phyloP scores from a whole-genome alignment of 495 filamentous ascomycete species.

The Pyrenula aspistea region DNA sequence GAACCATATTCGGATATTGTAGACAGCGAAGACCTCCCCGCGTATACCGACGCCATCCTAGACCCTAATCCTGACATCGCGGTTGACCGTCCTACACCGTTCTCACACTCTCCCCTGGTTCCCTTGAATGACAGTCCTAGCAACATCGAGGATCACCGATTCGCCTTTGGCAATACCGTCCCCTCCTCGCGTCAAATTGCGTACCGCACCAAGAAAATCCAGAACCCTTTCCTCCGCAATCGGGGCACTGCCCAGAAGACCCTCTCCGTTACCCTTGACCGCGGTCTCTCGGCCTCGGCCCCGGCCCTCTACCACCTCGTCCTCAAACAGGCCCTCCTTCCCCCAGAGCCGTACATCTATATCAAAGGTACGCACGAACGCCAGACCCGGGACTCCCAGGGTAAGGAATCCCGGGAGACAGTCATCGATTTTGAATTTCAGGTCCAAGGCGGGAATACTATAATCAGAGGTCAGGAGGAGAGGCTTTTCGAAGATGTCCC shows the following conservation, averaged over 20 bases:
- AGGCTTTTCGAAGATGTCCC: constrained; percentile 16
- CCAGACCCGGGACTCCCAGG: constrained; percentile 5
- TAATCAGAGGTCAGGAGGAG: constrained; percentile 19
- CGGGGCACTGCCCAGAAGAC: neutral
- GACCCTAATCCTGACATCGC: neutral
- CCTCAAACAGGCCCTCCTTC: constrained; percentile 19
- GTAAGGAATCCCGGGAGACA: constrained; percentile 16
- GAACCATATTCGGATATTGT: neutral
- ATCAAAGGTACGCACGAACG: constrained; percentile 24
- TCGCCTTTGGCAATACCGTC: neutral
- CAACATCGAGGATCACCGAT: neutral
- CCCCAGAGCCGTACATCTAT: constrained; percentile 22
- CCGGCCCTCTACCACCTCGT: constrained; percentile 16
- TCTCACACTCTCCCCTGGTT: neutral
- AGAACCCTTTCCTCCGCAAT: neutral
- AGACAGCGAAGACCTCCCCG: neutral
- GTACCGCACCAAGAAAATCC: neutral
- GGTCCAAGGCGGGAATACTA: constrained; percentile 22
- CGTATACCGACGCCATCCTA: neutral
- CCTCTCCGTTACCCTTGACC: constrained; percentile 14
- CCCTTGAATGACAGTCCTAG: neutral
- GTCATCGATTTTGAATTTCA: constrained; percentile 28
- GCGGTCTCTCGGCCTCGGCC: constrained; percentile 13
- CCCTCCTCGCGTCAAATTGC: neutral
- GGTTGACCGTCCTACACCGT: neutral